Conservation (phyloP, 75 land plant species). For the Chamaecyparis obtusa region DNA sequence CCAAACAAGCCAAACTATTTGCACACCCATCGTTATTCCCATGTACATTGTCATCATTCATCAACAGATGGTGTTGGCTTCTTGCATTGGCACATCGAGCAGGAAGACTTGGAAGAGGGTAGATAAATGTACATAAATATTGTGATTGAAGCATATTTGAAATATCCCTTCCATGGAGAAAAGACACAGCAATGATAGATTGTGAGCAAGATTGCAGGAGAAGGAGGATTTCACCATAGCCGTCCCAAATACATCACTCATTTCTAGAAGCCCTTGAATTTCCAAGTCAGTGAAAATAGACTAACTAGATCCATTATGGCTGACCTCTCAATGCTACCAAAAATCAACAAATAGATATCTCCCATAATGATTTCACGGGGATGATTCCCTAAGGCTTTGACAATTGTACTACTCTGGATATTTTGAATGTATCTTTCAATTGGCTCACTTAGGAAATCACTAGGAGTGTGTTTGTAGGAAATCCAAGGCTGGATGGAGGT, state of each 20-base stretch:
- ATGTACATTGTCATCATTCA: too few relatives aligned
- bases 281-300: constrained; percentile 48
- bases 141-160: too few relatives aligned
- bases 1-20: too few relatives aligned
- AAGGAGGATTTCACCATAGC: too few relatives aligned
- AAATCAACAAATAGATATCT: constrained; percentile 66
- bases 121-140: too few relatives aligned
- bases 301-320: constrained; percentile 68
- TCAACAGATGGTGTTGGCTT: too few relatives aligned
- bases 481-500: constrained; percentile 75
- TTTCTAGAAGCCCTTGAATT: constrained; percentile 47
- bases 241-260: constrained; percentile 45
- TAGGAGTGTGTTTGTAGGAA: constrained; percentile 55
- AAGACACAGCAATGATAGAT: too few relatives aligned
- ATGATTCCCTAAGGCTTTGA: constrained; percentile 53
- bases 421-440: constrained; percentile 73
- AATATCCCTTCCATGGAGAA: too few relatives aligned
- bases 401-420: constrained; percentile 63
- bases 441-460: constrained; percentile 30
- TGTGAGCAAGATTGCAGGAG: too few relatives aligned
- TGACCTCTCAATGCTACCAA: constrained; percentile 57
- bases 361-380: constrained; percentile 57
- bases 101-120: too few relatives aligned
- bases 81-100: too few relatives aligned
- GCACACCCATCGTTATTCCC: too few relatives aligned